A percentile compares a stretch with the other conserved stretches of the same genome.
These are phyloP conservation scores for Pseudocercospora fijiensis DNA, from an alignment of 2,329 filamentous ascomycete species.

Conservation along the genomic window DNA sequence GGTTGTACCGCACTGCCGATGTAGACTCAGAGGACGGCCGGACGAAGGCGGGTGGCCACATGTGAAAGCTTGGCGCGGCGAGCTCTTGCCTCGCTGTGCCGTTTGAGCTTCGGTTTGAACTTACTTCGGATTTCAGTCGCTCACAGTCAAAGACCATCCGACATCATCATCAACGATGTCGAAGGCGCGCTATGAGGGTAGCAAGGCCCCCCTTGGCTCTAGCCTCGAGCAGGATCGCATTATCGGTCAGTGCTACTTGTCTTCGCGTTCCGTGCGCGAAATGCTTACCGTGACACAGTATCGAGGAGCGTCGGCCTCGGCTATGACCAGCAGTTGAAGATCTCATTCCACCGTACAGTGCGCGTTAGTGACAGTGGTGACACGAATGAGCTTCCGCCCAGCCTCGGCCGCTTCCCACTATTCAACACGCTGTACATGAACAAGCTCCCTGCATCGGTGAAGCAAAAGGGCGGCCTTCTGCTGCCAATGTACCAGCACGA, in stretches of 20 bases:
- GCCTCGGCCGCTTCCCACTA: conserved; percentile 44
- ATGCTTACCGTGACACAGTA: conserved; percentile 1
- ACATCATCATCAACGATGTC: background rate
- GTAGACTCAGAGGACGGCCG: too few relatives aligned
- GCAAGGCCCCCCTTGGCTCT: background rate
- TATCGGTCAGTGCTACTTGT: background rate
- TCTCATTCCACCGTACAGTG: background rate
- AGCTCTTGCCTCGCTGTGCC: background rate
- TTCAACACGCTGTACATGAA: conserved; percentile 40
- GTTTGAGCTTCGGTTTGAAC: too few relatives aligned
- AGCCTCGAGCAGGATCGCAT: background rate
- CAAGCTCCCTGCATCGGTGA: conserved; percentile 40
- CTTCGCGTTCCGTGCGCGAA: too few relatives aligned
- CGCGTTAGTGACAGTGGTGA: conserved; percentile 45
- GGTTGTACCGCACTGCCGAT: too few relatives aligned
- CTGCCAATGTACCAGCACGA: conserved; percentile 50
- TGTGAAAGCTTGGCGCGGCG: background rate
- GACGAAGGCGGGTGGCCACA: background rate
- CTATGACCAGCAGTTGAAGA: conserved; percentile 24
- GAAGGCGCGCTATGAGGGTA: background rate
- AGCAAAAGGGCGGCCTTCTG: conserved; percentile 47
- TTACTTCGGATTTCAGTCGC: too few relatives aligned
- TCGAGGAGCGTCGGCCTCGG: background rate
- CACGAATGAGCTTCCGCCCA: conserved; percentile 39
- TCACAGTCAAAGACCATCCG: background rate